A percentile compares a stretch with the other conserved stretches of the same genome.
These are phyloP conservation scores for Magnolia sinica DNA, from an alignment of 164 flowering plant genomes.

Conservation along the genomic window DNA sequence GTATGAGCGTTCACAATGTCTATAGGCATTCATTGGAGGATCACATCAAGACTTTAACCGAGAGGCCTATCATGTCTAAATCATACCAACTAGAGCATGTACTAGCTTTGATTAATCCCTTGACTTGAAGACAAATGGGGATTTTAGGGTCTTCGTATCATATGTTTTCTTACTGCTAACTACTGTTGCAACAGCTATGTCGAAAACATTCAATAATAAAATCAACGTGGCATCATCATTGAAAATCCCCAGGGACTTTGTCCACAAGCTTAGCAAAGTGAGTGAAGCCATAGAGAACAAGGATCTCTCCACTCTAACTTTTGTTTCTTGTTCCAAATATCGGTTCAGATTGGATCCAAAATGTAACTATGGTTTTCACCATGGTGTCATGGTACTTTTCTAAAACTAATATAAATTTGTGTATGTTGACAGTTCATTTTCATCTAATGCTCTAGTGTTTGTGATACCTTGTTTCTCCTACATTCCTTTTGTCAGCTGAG, in stretches of 20 bases:
- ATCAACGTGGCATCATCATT: neutral
- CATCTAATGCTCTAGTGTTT: neutral
- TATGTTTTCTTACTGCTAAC: too few species aligned
- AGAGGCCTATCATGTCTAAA: too few species aligned
- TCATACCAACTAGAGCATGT: too few species aligned
- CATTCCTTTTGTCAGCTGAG: slow-evolving; percentile 10
- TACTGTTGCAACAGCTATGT: too few species aligned
- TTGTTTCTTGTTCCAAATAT: slow-evolving; percentile 16
- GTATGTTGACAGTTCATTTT: neutral
- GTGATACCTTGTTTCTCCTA: neutral
- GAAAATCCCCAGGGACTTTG: slow-evolving; percentile 16
- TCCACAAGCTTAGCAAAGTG: slow-evolving; percentile 21
- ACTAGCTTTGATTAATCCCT: too few species aligned
- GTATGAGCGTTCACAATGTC: too few species aligned
- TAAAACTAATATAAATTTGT: neutral
- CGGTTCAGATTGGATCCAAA: slow-evolving; percentile 16
- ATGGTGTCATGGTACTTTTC: slow-evolving; percentile 3
- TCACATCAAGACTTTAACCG: too few species aligned
- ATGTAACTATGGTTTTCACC: slow-evolving; percentile 17
- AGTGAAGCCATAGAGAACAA: slow-evolving; percentile 23
- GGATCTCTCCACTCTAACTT: slow-evolving; percentile 14
- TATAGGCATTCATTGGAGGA: too few species aligned
- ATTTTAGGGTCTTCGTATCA: too few species aligned
- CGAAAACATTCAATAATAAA: too few species aligned
- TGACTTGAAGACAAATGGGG: too few species aligned